Percentiles rank a stretch among this genome's conserved stretches.
phyloP scores from a whole-genome alignment of 257 asterid species.

The Nemophila menziesii region DNA sequence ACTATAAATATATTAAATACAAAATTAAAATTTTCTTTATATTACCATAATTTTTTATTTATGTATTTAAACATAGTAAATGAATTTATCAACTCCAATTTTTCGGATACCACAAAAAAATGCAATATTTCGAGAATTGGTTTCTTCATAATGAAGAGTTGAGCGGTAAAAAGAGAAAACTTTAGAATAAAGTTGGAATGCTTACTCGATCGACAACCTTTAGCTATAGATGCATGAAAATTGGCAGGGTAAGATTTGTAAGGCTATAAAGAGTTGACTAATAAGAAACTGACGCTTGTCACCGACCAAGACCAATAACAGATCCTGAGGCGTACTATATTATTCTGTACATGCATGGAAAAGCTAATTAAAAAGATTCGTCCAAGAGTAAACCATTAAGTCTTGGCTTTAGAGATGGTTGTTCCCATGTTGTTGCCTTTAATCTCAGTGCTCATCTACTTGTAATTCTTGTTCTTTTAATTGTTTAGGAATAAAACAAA shows the following conservation, averaged over 20 bases:
- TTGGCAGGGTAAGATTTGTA: conserved; percentile 15
- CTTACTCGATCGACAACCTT: background rate
- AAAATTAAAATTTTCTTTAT: too few species aligned
- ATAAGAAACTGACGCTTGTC: conserved; percentile 16
- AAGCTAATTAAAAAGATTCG: background rate
- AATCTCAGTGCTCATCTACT: too few species aligned
- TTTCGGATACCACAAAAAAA: too few species aligned
- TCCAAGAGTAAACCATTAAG: background rate
- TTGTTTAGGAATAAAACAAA: too few species aligned
- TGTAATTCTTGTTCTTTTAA: too few species aligned
- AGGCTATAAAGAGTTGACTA: background rate
- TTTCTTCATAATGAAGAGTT: background rate
- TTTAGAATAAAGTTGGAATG: background rate
- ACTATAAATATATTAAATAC: too few species aligned
- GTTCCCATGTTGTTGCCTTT: background rate
- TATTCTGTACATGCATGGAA: background rate
- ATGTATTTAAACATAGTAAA: too few species aligned
- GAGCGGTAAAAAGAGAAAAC: background rate
- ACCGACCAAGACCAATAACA: conserved; percentile 21
- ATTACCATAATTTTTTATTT: too few species aligned
- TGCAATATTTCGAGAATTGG: too few species aligned
- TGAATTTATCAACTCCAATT: too few species aligned
- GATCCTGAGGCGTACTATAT: conserved; percentile 4
- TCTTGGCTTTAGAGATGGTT: background rate
- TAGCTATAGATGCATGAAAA: background rate